phyloP scores from a whole-genome alignment of 192 early-diverging fungal genomes.

The Rhizophagus clarus region DNA sequence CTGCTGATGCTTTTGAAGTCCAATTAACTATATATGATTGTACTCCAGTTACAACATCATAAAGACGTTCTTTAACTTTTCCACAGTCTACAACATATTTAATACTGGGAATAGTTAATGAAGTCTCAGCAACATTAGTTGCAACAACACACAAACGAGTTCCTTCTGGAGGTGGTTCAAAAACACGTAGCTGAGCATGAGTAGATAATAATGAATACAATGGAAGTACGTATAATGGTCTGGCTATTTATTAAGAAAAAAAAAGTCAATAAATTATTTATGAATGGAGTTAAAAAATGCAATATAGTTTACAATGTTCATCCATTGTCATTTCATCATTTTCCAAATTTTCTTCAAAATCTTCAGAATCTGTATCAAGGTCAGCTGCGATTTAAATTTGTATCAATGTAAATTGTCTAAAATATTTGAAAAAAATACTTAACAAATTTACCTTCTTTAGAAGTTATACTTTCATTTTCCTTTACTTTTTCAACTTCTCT shows the following conservation, averaged over 20 bases:
- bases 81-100: constrained; percentile 96
- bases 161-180: constrained; percentile 85
- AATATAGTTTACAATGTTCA: not conserved
- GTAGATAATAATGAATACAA: constrained; percentile 96
- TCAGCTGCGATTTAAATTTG: constrained; percentile 39
- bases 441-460: constrained; percentile 9
- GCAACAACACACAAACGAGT: constrained; percentile 91
- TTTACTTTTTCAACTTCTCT: constrained; percentile 27
- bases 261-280: not conserved
- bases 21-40: constrained; percentile 92
- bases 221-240: constrained; percentile 90
- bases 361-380: constrained; percentile 49
- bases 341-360: constrained; percentile 41
- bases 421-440: not conserved
- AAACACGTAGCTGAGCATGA: constrained; percentile 88
- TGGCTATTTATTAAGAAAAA: constrained; percentile 30
- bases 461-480: not conserved
- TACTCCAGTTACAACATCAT: constrained; percentile 93
- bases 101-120: constrained; percentile 93
- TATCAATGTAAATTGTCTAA: not conserved
- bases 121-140: constrained; percentile 98
- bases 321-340: constrained; percentile 41
- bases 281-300: not conserved
- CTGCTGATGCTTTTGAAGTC: constrained; percentile 93
- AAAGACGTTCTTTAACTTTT: constrained; percentile 91